Evolutionary conservation across 2,329 filamentous ascomycete species (phyloP), one percentile per base, ranked within the genome.

Genomic region (Albifimbria verrucaria): DNA sequence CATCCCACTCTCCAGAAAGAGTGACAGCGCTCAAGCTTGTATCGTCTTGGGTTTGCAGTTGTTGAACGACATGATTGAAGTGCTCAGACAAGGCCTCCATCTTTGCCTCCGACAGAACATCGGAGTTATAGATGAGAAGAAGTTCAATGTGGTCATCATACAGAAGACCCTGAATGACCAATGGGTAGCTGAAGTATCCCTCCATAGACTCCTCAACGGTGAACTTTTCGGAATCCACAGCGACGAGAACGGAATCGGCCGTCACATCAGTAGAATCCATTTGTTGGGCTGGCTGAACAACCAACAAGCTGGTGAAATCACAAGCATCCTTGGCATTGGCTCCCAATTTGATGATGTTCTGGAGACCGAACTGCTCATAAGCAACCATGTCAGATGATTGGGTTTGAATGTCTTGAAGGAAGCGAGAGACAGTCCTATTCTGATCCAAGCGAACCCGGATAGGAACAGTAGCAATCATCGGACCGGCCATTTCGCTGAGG

Each of bases 301-400:
- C 44, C 5, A 47, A 23, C 6, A 47, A 25, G 26, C 44, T 81
- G 15, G 75, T 73, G 49, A 81, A 72, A 52, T 79, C 75, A 58
- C 78, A 82, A 3, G 79, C 79, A 55, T 78, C 70, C 15, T 75
- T 69, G 4, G 76, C 73, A 51, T 82, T 78, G 1, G 72, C 66
- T 58, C 77, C 79, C 11, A 83, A 64, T 20, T 75, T 72, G 10
- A 80, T 77, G 52, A 84, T 83, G 54, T 80, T 54, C 23, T 83
- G 80, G 28, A 83, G 66, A 9, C 80, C 81, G 43, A 79, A 72
- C 61, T 88, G 83, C 62, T 88, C 80, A 60, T 51, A 60, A 7
- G 20, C 10, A 11, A 47, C n/a, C 44, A 47, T 47, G 2, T 47
- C 44, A 11, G 18, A 25, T 7, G 44, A 21, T n/a, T 47, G 44